Evolutionary conservation across 2,329 filamentous ascomycete genomes (phyloP).

Genomic region (Aspergillus thermomutatus): DNA sequence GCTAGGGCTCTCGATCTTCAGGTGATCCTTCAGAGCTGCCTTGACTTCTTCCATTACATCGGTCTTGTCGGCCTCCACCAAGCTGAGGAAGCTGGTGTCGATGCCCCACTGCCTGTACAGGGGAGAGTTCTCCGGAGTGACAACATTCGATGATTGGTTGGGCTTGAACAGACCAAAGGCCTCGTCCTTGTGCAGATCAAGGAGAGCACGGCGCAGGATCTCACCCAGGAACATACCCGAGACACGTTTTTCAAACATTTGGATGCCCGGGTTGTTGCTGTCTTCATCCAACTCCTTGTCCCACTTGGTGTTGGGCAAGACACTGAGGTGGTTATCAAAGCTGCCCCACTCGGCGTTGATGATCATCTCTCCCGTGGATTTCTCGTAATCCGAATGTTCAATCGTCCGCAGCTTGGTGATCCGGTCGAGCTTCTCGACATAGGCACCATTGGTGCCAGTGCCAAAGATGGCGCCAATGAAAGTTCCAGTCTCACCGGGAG

Average conservation of each 20-base stretch:
- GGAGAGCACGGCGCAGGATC: slow-evolving; percentile 74
- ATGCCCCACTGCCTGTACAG: slow-evolving; percentile 82
- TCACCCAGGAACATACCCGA: slow-evolving; percentile 98
- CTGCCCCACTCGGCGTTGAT: slow-evolving; percentile 98
- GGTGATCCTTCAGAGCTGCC: slow-evolving; percentile 71
- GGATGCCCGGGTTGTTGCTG: slow-evolving; percentile 86
- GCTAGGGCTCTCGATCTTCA: slow-evolving; percentile 72
- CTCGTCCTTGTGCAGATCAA: slow-evolving; percentile 68
- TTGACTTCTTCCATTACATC: slow-evolving; percentile 69
- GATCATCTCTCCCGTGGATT: slow-evolving; percentile 87
- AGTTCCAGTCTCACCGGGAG: slow-evolving; percentile 79
- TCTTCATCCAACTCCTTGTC: slow-evolving; percentile 74
- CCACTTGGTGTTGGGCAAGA: slow-evolving; percentile 81
- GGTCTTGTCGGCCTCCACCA: slow-evolving; percentile 76
- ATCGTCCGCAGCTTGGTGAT: slow-evolving; percentile 69
- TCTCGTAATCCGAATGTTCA: slow-evolving; percentile 63
- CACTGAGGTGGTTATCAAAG: slow-evolving; percentile 89
- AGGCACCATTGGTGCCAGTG: slow-evolving; percentile 95
- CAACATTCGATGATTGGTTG: slow-evolving; percentile 70
- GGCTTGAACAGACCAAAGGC: slow-evolving; percentile 70
- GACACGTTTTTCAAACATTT: slow-evolving; percentile 99
- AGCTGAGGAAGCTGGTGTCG: slow-evolving; percentile 85
- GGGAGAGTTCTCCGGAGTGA: slow-evolving; percentile 60
- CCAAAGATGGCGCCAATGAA: slow-evolving; percentile 96
- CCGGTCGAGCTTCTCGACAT: slow-evolving; percentile 85